Conservation (phyloP, 1,284 basidiomycete genomes). For the Blastosporella zonata region DNA sequence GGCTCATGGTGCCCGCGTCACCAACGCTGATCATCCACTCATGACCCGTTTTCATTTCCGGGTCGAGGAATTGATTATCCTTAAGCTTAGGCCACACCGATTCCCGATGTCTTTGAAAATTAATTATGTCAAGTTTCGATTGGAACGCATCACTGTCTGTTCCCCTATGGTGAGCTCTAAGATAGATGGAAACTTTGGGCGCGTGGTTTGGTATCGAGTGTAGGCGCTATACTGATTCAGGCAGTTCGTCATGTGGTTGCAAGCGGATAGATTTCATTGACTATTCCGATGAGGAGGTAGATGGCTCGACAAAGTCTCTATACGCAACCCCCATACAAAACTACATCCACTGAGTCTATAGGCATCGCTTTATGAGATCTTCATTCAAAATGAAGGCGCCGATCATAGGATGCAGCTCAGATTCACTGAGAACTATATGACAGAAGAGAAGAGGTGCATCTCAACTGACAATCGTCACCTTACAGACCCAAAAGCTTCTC, state of each 20-base stretch:
- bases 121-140: not conserved
- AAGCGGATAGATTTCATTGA: not conserved
- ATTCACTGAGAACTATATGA: not conserved
- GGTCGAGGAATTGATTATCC: not conserved
- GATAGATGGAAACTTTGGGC: not conserved
- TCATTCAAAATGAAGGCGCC: not conserved
- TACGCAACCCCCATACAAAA: not conserved
- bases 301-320: not conserved
- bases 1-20: not conserved
- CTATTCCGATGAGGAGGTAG: not conserved
- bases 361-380: not conserved
- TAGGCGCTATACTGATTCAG: not conserved
- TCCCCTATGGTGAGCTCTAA: too few species aligned
- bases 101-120: too few species aligned
- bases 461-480: not conserved
- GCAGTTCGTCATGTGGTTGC: not conserved
- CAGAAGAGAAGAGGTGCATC: not conserved
- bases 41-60: conserved; percentile 3
- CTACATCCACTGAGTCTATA: not conserved
- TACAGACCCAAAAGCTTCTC: not conserved
- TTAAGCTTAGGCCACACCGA: too few species aligned
- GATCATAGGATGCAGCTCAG: not conserved
- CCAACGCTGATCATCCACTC: not conserved
- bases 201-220: too few species aligned
- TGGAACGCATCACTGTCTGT: conserved; percentile 1